Conservation (phyloP, 495 filamentous ascomycete genomes). For the Jackrogersella multiformis region DNA sequence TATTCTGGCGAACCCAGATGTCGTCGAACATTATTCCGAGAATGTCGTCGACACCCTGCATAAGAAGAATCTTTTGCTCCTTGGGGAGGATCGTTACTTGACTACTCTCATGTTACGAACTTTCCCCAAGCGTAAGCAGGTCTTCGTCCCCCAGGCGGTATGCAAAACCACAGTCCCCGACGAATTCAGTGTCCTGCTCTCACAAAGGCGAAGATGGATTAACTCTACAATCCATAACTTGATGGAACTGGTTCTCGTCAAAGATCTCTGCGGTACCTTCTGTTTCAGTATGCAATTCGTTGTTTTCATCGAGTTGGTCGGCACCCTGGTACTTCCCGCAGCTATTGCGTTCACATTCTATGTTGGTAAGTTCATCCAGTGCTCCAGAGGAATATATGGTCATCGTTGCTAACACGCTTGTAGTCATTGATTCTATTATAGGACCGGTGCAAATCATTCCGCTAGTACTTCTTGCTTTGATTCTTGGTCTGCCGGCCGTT, state of each 20-base stretch:
- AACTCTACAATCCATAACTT: constrained; percentile 99
- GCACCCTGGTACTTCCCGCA: constrained; percentile 92
- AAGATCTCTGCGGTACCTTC: constrained; percentile 97
- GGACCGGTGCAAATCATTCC: constrained; percentile 89
- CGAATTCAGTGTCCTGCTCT: constrained; percentile 88
- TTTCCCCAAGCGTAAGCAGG: constrained; percentile 98
- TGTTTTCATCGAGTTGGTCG: constrained; percentile 93
- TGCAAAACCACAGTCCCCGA: constrained; percentile 99
- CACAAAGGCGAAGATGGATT: constrained; percentile 96
- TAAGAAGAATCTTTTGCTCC: constrained; percentile 95
- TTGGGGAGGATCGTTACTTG: constrained; percentile 97
- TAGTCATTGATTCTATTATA: constrained; percentile 88
- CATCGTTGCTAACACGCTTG: constrained; percentile 34
- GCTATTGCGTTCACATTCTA: constrained; percentile 98
- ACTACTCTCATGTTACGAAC: constrained; percentile 98
- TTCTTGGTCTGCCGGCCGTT: constrained; percentile 91
- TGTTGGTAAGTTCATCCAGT: constrained; percentile 69
- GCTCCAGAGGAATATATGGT: neutral
- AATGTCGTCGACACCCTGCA: constrained; percentile 99
- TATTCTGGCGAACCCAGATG: constrained; percentile 96
- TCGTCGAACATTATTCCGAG: constrained; percentile 99
- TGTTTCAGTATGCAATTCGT: constrained; percentile 99
- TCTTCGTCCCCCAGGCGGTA: constrained; percentile 97
- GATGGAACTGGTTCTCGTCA: constrained; percentile 94
- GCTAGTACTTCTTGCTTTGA: constrained; percentile 86